Evolutionary conservation across 1,139 yeast species (phyloP).

Genomic region (Scheffersomyces lignicola): DNA sequence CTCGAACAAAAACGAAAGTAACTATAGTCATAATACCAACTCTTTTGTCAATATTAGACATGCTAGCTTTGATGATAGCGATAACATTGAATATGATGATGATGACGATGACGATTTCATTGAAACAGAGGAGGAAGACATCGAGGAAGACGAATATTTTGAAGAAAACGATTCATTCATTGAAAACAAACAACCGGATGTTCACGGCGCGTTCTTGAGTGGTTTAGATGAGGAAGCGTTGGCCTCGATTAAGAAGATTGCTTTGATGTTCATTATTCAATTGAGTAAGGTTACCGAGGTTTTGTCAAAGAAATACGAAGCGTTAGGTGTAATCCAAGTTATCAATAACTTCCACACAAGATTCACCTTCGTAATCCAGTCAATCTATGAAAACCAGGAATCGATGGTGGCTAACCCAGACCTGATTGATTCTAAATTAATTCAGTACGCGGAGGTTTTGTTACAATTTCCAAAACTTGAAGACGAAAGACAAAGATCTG

Average conservation of each 20-base stretch:
- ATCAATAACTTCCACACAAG: conserved; percentile 33
- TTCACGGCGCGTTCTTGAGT: conserved; percentile 50
- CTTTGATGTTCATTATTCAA: conserved; percentile 47
- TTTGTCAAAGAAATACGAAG: conserved; percentile 52
- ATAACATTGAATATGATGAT: conserved; percentile 5
- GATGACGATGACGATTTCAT: conserved; percentile 9
- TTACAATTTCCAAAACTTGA: conserved; percentile 25
- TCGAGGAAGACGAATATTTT: conserved; percentile 11
- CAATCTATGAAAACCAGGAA: conserved; percentile 25
- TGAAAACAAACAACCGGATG: conserved; percentile 44
- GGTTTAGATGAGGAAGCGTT: conserved; percentile 49
- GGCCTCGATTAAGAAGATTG: conserved; percentile 42
- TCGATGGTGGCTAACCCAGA: conserved; percentile 16
- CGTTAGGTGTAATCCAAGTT: conserved; percentile 43
- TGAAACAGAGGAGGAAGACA: conserved; percentile 11
- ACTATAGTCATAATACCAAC: conserved; percentile 10
- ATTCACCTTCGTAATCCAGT: conserved; percentile 23
- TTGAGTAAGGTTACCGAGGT: conserved; percentile 55
- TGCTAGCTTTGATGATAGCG: conserved; percentile 12
- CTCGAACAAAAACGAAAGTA: conserved; percentile 11
- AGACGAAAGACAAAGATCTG: conserved; percentile 9
- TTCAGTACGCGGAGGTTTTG: conserved; percentile 25
- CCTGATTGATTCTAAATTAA: conserved; percentile 18
- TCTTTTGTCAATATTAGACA: conserved; percentile 7
- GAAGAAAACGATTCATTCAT: conserved; percentile 10